Evolutionary conservation across 345 rosid species (phyloP).

Genomic region (Camelina sativa): DNA sequence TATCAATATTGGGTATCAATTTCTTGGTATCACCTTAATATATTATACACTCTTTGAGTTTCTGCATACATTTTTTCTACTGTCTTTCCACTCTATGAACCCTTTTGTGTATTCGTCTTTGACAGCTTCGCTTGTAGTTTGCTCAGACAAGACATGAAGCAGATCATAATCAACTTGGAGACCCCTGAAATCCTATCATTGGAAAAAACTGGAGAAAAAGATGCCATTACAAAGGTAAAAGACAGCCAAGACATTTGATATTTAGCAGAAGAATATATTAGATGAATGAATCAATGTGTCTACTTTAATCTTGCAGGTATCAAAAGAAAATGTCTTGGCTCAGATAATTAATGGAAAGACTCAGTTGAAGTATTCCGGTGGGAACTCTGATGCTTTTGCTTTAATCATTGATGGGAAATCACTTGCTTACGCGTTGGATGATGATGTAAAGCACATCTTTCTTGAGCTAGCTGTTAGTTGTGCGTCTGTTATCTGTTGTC

Average conservation of each 20-base stretch:
- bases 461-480: conserved; percentile 81
- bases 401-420: conserved; percentile 95
- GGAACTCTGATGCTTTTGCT: conserved; percentile 69
- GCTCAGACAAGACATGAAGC: conserved; percentile 97
- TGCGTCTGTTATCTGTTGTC: conserved; percentile 96
- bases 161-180: conserved; percentile 79
- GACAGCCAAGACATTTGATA: conserved; percentile 16
- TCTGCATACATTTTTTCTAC: conserved; percentile 3
- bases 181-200: conserved; percentile 64
- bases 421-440: conserved; percentile 86
- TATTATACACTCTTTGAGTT: conserved; percentile 29
- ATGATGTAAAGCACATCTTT: conserved; percentile 65
- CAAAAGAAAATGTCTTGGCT: conserved; percentile 62
- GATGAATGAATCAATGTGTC: not conserved
- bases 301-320: conserved; percentile 57
- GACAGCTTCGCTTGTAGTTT: conserved; percentile 91
- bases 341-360: conserved; percentile 70
- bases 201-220: conserved; percentile 74
- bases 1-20: conserved; percentile 87
- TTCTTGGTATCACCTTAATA: conserved; percentile 34
- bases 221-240: conserved; percentile 67
- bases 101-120: conserved; percentile 42
- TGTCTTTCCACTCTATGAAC: conserved; percentile 21
- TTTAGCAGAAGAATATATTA: not conserved
- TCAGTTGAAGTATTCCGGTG: conserved; percentile 56